These are phyloP conservation scores for Metrosideros polymorpha DNA, from an alignment of 441 rosid genomes.

Conservation along the genomic window DNA sequence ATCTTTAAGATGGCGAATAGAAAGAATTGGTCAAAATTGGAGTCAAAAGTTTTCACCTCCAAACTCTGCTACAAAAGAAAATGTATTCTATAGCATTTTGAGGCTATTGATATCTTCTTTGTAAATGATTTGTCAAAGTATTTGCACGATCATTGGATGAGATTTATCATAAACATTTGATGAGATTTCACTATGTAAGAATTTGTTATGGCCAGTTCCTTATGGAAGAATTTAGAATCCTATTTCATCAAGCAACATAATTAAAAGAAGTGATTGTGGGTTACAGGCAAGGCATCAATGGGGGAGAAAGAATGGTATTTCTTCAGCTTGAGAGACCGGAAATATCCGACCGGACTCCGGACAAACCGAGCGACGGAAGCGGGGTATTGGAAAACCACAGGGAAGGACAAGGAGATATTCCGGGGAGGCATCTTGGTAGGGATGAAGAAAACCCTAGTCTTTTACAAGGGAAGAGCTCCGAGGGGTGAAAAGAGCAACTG, in stretches of 20 bases:
- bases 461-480: constrained; percentile 2
- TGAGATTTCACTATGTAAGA: not conserved
- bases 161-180: not conserved
- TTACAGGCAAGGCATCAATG: constrained; percentile 3
- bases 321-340: not conserved
- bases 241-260: not conserved
- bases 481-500: constrained; percentile 4
- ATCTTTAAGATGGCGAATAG: not conserved
- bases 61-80: too few relatives aligned
- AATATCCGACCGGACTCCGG: constrained; percentile 2
- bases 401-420: constrained; percentile 1
- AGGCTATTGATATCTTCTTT: not conserved
- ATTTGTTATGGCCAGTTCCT: not conserved
- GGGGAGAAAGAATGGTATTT: constrained; percentile 7
- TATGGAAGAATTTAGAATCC: not conserved
- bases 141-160: not conserved
- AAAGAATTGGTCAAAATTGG: not conserved
- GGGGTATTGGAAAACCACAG: constrained; percentile 4
- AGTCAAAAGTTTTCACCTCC: not conserved
- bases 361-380: constrained; percentile 1
- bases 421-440: not conserved
- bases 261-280: not conserved
- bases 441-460: constrained; percentile 7
- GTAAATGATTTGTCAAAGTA: not conserved
- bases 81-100: not conserved